A percentile compares a stretch with the other conserved stretches of the same genome.
These are phyloP conservation scores for Fusarium udum DNA, from an alignment of 2,329 filamentous ascomycete genomes.

Conservation along the genomic window DNA sequence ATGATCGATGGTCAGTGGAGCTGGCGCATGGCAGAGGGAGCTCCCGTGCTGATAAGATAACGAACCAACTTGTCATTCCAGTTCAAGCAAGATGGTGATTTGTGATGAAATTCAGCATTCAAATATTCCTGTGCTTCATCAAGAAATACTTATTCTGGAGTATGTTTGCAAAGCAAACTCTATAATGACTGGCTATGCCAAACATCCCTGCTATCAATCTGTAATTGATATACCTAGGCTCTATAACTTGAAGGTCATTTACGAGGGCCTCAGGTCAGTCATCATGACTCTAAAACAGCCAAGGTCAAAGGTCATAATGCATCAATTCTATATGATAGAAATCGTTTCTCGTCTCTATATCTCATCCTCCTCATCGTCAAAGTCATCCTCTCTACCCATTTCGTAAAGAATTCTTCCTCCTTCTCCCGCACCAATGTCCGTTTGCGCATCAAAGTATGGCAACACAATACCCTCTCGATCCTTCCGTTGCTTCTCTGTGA, in stretches of 20 bases:
- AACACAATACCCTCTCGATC: slow-evolving; percentile 90
- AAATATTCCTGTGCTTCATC: background rate
- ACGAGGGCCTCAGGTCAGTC: background rate
- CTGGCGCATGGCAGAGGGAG: slow-evolving; percentile 20
- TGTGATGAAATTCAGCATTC: background rate
- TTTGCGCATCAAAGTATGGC: slow-evolving; percentile 97
- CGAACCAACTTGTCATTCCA: slow-evolving; percentile 11
- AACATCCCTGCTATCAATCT: background rate
- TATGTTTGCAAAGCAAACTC: background rate
- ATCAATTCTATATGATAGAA: background rate
- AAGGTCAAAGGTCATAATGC: background rate
- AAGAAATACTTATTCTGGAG: background rate
- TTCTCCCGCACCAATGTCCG: slow-evolving; percentile 78
- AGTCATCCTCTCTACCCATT: slow-evolving; percentile 96
- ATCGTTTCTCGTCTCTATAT: slow-evolving; percentile 60
- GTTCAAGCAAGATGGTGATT: slow-evolving; percentile 5
- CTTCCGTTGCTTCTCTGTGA: slow-evolving; percentile 89
- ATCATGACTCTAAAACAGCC: background rate
- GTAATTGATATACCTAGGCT: too few species aligned
- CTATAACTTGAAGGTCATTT: background rate
- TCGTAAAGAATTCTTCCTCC: slow-evolving; percentile 96
- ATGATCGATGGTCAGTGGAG: slow-evolving; percentile 24
- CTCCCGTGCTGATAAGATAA: slow-evolving; percentile 43
- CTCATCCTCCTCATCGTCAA: slow-evolving; percentile 95
- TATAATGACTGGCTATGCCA: background rate